Evolutionary conservation across 169 alveolate genomes (phyloP).

Genomic region (Babesia microti): DNA sequence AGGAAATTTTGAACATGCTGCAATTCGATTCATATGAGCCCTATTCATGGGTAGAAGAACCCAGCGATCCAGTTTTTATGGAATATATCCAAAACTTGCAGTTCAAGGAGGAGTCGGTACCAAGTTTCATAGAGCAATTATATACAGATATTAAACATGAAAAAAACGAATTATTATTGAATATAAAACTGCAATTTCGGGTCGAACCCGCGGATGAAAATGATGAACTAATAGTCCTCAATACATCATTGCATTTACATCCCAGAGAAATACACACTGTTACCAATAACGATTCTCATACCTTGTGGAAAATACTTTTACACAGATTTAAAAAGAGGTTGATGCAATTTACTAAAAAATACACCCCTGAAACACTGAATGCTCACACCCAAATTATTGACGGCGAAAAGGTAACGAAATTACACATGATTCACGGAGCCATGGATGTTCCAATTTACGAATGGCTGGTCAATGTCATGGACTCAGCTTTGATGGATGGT

Average conservation of each 20-base stretch:
- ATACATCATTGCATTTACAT: slow-evolving; percentile 36
- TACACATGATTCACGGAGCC: slow-evolving; percentile 12
- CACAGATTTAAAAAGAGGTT: slow-evolving; percentile 25
- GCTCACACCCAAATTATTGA: no score
- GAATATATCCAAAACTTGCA: no score
- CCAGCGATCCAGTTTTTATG: no score
- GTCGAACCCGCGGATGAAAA: slow-evolving; percentile 8
- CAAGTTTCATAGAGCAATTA: no score
- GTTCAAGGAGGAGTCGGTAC: no score
- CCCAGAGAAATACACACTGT: slow-evolving; percentile 19
- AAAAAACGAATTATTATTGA: no score
- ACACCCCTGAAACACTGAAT: slow-evolving; percentile 11
- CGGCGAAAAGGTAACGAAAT: no score
- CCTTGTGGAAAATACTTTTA: slow-evolving; percentile 6
- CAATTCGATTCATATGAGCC: no score
- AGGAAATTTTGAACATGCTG: no score
- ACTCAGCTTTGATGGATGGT: slow-evolving; percentile 33
- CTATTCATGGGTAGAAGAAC: no score
- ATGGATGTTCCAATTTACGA: slow-evolving; percentile 8
- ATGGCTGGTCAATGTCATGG: slow-evolving; percentile 10
- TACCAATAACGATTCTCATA: slow-evolving; percentile 9
- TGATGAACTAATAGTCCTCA: slow-evolving; percentile 13
- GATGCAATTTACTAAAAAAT: slow-evolving; percentile 2
- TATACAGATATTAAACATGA: no score
- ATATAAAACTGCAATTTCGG: slow-evolving; percentile 28